phyloP scores from a whole-genome alignment of 352 stramenopile species.

The Vaucheria bursata region DNA sequence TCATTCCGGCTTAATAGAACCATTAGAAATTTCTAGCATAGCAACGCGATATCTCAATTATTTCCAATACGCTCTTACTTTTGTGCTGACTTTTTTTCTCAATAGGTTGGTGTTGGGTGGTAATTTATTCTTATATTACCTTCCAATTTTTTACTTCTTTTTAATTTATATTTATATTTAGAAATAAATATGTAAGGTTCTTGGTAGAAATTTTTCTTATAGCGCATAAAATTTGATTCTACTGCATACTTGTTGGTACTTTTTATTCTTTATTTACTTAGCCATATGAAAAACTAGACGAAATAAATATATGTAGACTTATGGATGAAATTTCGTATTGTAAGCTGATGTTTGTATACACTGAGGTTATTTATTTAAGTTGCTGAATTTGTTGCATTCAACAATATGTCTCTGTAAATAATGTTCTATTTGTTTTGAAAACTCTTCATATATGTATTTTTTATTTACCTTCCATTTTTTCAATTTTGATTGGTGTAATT shows the following conservation, averaged over 20 bases:
- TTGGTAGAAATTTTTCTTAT: not conserved
- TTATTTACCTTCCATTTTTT: not conserved
- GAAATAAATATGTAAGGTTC: not conserved
- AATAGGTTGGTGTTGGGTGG: not conserved
- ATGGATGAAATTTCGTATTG: no score
- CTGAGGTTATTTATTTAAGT: no score
- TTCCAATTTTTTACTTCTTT: not conserved
- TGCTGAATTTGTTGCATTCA: no score
- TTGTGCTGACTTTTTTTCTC: constrained; percentile 11
- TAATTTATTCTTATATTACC: not conserved
- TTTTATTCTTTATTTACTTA: no score
- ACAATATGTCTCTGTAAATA: no score
- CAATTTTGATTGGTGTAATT: not conserved
- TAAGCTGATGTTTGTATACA: no score
- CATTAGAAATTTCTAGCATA: not conserved
- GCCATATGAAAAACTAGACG: no score
- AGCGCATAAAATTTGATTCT: not conserved
- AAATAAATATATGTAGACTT: no score
- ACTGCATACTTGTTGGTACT: no score
- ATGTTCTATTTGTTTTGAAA: no score
- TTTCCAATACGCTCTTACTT: not conserved
- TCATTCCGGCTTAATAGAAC: not conserved
- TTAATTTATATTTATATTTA: not conserved
- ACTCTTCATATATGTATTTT: not conserved
- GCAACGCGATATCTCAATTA: not conserved